phyloP scores from a whole-genome alignment of 73 alveolate species.

The Tetrahymena thermophila region DNA sequence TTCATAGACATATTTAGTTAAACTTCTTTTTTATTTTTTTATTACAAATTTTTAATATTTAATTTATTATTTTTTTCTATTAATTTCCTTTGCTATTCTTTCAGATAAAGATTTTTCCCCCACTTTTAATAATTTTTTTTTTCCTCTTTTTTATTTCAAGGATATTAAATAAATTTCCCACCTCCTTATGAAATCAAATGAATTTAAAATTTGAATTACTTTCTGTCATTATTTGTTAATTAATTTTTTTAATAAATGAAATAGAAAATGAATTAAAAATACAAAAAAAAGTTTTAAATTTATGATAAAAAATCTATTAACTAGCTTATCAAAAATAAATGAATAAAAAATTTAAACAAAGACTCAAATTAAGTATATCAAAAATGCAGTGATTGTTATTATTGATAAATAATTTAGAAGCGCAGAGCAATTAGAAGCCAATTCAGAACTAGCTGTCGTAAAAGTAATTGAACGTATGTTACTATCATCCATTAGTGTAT shows the following conservation, averaged over 20 bases:
- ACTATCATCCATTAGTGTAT: not conserved
- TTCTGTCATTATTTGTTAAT: too few relatives aligned
- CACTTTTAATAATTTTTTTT: not conserved
- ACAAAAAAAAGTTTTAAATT: too few relatives aligned
- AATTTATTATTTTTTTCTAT: not conserved
- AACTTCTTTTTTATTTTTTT: not conserved
- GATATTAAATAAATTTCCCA: not conserved
- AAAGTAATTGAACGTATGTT: not conserved
- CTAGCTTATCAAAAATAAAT: not conserved
- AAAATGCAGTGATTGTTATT: not conserved
- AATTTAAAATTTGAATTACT: not conserved
- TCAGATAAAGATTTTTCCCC: not conserved
- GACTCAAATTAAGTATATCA: not conserved
- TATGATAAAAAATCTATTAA: too few relatives aligned
- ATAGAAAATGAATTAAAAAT: too few relatives aligned
- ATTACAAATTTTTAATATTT: not conserved
- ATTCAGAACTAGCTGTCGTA: not conserved
- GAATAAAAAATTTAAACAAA: not conserved
- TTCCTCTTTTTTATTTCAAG: not conserved
- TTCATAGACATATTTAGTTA: not conserved
- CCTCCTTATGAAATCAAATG: not conserved
- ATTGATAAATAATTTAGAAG: not conserved
- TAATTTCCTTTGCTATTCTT: too few relatives aligned
- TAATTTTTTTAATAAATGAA: too few relatives aligned
- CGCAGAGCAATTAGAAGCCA: not conserved